Evolutionary conservation across 768 basidiomycete genomes (phyloP).

Genomic region (Termitomyces sp.): DNA sequence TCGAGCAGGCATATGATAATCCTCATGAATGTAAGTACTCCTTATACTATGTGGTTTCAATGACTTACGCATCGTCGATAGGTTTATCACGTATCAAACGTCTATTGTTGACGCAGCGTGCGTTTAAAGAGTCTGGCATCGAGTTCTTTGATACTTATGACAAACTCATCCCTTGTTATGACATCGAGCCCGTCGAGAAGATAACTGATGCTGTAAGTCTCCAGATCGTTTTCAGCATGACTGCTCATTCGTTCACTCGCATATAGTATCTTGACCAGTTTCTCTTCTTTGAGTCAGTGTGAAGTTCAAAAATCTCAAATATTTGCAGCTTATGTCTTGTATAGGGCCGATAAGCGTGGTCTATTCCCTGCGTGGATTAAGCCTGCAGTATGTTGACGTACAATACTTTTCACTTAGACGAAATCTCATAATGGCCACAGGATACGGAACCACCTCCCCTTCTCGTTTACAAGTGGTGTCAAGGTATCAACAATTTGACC

Average conservation of each 20-base stretch:
- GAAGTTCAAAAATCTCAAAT: neutral
- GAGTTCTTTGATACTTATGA: constrained; percentile 98
- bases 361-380: constrained; percentile 99
- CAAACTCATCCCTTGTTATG: constrained; percentile 97
- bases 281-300: constrained; percentile 83
- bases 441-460: constrained; percentile 96
- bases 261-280: constrained; percentile 91
- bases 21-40: constrained; percentile 83
- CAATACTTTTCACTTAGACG: neutral
- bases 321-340: constrained; percentile 1
- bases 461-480: constrained; percentile 99
- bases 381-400: constrained; percentile 53
- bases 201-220: constrained; percentile 89
- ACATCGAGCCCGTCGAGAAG: constrained; percentile 99
- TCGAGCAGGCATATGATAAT: constrained; percentile 99
- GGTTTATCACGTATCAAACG: constrained; percentile 97
- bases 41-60: neutral
- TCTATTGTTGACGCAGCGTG: constrained; percentile 90
- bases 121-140: constrained; percentile 98
- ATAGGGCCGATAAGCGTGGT: constrained; percentile 88
- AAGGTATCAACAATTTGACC: constrained; percentile 97
- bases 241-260: constrained; percentile 11
- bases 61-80: constrained; percentile 13
- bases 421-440: constrained; percentile 18
- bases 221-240: neutral